Conservation (phyloP, 2,329 filamentous ascomycete species). For the Lachnellula arida region DNA sequence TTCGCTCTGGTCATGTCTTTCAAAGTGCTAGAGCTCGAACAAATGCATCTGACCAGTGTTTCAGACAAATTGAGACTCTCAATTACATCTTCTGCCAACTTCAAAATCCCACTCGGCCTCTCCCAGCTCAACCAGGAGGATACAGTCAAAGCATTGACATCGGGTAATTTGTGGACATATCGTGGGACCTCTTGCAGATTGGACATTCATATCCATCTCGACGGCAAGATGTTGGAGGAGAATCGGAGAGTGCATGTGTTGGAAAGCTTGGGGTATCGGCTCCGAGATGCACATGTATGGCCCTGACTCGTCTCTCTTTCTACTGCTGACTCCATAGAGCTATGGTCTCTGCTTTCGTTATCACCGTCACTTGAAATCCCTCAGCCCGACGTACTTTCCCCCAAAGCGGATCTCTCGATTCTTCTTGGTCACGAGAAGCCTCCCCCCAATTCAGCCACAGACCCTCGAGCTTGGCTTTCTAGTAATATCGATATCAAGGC, state of each 20-base stretch:
- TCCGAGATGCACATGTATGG: conserved; percentile 22
- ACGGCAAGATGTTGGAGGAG: conserved; percentile 14
- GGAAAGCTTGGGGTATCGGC: conserved; percentile 13
- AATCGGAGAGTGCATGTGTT: conserved; percentile 1
- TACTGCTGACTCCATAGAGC: conserved; percentile 15
- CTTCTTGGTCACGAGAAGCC: conserved; percentile 15
- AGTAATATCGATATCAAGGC: conserved; percentile 15
- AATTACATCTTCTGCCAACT: conserved; percentile 4
- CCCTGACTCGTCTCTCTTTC: neutral
- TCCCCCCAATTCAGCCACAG: neutral
- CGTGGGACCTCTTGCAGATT: conserved; percentile 19
- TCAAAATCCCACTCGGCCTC: conserved; percentile 7
- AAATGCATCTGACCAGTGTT: conserved; percentile 9
- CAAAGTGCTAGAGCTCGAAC: conserved; percentile 14
- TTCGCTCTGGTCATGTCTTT: conserved; percentile 14
- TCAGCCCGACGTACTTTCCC: neutral
- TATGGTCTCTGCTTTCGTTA: conserved; percentile 25
- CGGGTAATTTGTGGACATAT: conserved; percentile 23
- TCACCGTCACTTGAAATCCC: conserved; percentile 15
- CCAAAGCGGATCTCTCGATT: conserved; percentile 14
- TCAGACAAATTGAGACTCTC: conserved; percentile 15
- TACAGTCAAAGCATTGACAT: conserved; percentile 15
- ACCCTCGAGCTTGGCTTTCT: conserved; percentile 6
- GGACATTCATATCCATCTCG: conserved; percentile 16
- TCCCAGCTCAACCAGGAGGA: neutral